Conservation (phyloP, 768 basidiomycete genomes). For the Lentinula sp. region DNA sequence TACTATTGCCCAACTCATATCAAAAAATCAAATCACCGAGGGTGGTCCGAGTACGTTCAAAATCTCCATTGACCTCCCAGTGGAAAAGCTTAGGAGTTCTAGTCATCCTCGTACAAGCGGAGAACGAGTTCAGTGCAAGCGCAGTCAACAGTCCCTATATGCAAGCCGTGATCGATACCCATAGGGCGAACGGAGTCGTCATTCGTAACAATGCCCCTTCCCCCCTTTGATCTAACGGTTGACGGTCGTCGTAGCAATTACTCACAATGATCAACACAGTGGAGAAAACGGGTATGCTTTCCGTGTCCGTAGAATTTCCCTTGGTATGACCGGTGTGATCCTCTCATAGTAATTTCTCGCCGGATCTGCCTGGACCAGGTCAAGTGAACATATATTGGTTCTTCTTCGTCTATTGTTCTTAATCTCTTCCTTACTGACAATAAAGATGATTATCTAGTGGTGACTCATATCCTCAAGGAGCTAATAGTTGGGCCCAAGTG, state of each 20-base stretch:
- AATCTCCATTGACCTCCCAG: not conserved
- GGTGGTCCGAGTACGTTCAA: slow-evolving; percentile 44
- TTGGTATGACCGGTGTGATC: not conserved
- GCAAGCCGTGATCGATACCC: slow-evolving; percentile 41
- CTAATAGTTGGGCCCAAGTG: slow-evolving; percentile 41
- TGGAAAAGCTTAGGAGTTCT: not conserved
- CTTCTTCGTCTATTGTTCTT: slow-evolving; percentile 2
- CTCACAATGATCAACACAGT: slow-evolving; percentile 42
- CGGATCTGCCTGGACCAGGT: slow-evolving; percentile 35
- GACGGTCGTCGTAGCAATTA: slow-evolving; percentile 29
- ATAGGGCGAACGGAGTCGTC: slow-evolving; percentile 39
- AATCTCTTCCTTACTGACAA: not conserved
- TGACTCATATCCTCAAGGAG: slow-evolving; percentile 47
- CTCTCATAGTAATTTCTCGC: slow-evolving; percentile 33
- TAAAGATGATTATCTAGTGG: slow-evolving; percentile 24
- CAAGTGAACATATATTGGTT: slow-evolving; percentile 47
- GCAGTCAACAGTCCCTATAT: slow-evolving; percentile 38
- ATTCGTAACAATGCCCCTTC: slow-evolving; percentile 29
- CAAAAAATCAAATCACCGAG: slow-evolving; percentile 50
- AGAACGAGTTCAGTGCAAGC: slow-evolving; percentile 48
- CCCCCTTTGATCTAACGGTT: not conserved
- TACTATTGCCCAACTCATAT: slow-evolving; percentile 40
- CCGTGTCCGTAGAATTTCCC: not conserved
- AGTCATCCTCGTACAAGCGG: slow-evolving; percentile 48
- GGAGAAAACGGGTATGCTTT: slow-evolving; percentile 28